Evolutionary conservation across 345 rosid genomes (phyloP).

Genomic region (Arabis alpina): DNA sequence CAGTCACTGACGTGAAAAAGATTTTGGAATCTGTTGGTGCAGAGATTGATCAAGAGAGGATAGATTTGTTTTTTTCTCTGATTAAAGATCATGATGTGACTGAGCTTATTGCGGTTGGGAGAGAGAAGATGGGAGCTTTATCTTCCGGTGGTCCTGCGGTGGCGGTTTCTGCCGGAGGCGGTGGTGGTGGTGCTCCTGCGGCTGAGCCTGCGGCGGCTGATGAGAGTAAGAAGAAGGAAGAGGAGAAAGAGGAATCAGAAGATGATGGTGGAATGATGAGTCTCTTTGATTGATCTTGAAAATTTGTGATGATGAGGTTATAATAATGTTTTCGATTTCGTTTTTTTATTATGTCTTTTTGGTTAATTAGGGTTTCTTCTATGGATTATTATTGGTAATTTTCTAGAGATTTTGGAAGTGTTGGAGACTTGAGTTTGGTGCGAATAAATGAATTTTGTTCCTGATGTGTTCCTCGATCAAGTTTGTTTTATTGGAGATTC

Average conservation of each 20-base stretch:
- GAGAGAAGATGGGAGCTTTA: conserved; percentile 79
- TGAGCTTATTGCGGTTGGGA: conserved; percentile 63
- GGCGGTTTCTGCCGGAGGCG: conserved; percentile 48
- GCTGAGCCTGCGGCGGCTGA: conserved; percentile 50
- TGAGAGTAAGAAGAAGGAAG: conserved; percentile 70
- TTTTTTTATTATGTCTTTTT: conserved; percentile 6
- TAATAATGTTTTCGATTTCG: not conserved
- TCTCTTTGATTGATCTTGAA: conserved; percentile 29
- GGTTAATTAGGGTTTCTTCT: conserved; percentile 15
- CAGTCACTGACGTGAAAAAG: conserved; percentile 34
- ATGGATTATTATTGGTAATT: not conserved
- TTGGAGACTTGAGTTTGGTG: conserved; percentile 4
- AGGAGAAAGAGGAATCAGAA: conserved; percentile 82
- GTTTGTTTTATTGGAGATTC: not conserved
- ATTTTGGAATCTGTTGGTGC: conserved; percentile 56
- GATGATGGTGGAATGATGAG: conserved; percentile 56
- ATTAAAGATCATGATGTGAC: conserved; percentile 61
- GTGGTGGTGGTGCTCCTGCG: conserved; percentile 49
- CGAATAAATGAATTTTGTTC: conserved; percentile 13
- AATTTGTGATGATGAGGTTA: not conserved
- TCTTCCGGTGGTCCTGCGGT: conserved; percentile 71
- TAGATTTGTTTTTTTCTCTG: conserved; percentile 58
- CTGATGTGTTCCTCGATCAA: too few relatives aligned
- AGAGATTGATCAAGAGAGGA: conserved; percentile 59
- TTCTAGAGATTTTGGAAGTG: not conserved